Conservation (phyloP, 164 flowering plant species). For the Stephania cephalantha region DNA sequence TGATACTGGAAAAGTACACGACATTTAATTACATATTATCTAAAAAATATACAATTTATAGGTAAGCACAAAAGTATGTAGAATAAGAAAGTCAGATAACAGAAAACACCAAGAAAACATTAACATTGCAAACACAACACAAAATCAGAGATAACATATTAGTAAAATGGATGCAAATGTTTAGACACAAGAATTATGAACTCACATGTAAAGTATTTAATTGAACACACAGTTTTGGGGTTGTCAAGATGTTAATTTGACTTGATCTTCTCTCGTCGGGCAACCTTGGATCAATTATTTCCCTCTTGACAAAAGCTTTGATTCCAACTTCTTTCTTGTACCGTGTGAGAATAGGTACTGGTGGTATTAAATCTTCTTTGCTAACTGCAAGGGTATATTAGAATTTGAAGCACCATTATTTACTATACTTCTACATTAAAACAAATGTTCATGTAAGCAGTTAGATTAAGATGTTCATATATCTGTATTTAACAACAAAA, state of each 20-base stretch:
- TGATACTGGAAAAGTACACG: background rate
- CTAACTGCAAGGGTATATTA: constrained; percentile 44
- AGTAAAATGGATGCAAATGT: background rate
- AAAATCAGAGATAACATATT: background rate
- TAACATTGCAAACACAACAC: background rate
- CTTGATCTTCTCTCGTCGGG: constrained; percentile 66
- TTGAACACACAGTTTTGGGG: constrained; percentile 78
- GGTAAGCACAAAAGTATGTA: background rate
- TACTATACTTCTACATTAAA: background rate
- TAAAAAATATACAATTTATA: background rate
- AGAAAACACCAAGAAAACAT: background rate
- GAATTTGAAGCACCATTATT: background rate
- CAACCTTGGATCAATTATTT: constrained; percentile 57
- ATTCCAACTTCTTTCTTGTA: constrained; percentile 82
- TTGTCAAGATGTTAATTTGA: constrained; percentile 64
- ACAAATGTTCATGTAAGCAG: no score
- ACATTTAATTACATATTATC: background rate
- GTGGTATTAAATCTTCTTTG: constrained; percentile 91
- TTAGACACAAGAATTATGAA: constrained; percentile 15
- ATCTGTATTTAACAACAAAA: no score
- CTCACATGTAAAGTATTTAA: constrained; percentile 89
- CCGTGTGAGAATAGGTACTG: constrained; percentile 83
- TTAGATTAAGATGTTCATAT: no score
- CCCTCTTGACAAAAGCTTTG: constrained; percentile 93
- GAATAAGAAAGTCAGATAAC: background rate